phyloP scores from a whole-genome alignment of 2,329 filamentous ascomycete species.

The Scytalidium lignicola region DNA sequence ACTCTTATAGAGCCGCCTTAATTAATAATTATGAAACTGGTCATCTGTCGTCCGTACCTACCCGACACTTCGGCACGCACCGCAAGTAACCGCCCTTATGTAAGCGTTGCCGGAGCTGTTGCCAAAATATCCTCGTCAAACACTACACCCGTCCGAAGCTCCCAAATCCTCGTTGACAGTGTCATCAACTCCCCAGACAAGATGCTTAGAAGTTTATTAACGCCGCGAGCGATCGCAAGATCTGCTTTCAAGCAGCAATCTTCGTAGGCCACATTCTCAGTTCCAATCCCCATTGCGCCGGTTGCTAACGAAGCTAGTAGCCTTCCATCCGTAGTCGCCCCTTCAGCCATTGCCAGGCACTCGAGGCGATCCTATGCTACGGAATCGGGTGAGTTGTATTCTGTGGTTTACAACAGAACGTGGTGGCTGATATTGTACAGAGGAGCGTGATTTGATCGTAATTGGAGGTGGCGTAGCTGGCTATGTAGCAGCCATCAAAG shows the following conservation, averaged over 20 bases:
- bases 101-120: neutral
- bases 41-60: neutral
- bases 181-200: constrained; percentile 24
- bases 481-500: constrained; percentile 99
- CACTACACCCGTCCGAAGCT: neutral
- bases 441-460: constrained; percentile 95
- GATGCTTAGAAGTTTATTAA: constrained; percentile 58
- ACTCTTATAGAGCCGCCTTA: too few relatives aligned
- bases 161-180: neutral
- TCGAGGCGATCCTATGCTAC: constrained; percentile 57
- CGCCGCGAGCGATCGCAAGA: constrained; percentile 52
- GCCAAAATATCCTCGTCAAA: neutral
- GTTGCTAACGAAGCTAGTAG: constrained; percentile 30
- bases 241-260: constrained; percentile 49
- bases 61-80: neutral
- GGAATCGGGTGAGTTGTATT: constrained; percentile 27
- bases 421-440: constrained; percentile 56
- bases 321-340: constrained; percentile 43
- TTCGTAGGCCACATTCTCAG: constrained; percentile 37
- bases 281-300: constrained; percentile 5
- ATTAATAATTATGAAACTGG: too few relatives aligned
- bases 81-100: neutral
- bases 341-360: constrained; percentile 44
- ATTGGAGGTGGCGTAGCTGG: constrained; percentile 97
- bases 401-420: constrained; percentile 40